Evolutionary conservation across 164 flowering plant species (phyloP).

Genomic region (Vitis labrusca): DNA sequence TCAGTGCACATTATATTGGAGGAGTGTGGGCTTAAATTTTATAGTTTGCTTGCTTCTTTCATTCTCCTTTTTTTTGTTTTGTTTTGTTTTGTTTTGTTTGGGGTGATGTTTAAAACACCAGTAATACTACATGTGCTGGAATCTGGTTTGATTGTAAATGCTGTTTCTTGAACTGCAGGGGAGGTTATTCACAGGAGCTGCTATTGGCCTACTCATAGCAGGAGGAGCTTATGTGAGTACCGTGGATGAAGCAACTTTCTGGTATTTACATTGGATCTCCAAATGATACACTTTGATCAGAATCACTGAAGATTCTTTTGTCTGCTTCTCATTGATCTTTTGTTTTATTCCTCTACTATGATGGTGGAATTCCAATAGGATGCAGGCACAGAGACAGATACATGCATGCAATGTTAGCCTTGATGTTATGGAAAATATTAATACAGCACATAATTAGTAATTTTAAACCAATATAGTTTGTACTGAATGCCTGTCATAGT

Average conservation of each 20-base stretch:
- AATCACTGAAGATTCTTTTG: too few species aligned
- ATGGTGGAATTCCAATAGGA: too few species aligned
- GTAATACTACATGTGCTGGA: neutral
- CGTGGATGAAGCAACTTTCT: slow-evolving; percentile 96
- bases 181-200: slow-evolving; percentile 75
- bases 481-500: too few species aligned
- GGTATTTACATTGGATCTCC: slow-evolving; percentile 45
- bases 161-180: slow-evolving; percentile 51
- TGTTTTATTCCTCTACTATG: too few species aligned
- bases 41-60: neutral
- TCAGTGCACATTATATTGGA: too few species aligned
- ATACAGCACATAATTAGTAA: too few species aligned
- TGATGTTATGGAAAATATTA: too few species aligned
- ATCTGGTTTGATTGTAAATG: neutral
- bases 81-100: neutral
- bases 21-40: too few species aligned
- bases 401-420: too few species aligned
- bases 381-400: too few species aligned
- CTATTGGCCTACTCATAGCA: slow-evolving; percentile 71
- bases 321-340: too few species aligned
- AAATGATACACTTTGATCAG: neutral
- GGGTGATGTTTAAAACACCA: neutral
- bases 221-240: slow-evolving; percentile 99
- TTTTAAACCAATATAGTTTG: too few species aligned
- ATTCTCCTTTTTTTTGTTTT: neutral